phyloP scores from a whole-genome alignment of 139 green algal species.

The Tetradesmus obliquus region DNA sequence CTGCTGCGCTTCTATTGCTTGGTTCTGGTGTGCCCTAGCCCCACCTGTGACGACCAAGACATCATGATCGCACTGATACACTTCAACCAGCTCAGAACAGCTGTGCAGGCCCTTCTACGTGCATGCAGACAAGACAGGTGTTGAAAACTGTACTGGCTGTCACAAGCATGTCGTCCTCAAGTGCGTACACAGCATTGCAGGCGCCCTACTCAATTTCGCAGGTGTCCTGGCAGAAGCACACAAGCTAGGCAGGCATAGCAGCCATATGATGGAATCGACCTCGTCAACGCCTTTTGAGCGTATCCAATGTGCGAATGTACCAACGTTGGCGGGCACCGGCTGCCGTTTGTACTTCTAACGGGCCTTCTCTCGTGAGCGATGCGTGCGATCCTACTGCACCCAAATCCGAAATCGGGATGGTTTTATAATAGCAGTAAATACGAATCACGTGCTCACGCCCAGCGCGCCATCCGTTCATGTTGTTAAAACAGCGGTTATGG shows the following conservation, averaged over 20 bases:
- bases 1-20: background rate
- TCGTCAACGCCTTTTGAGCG: background rate
- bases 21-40: background rate
- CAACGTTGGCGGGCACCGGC: background rate
- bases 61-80: background rate
- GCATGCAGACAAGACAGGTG: background rate
- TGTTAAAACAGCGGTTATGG: background rate
- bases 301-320: background rate
- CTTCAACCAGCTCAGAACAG: background rate
- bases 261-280: background rate
- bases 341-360: background rate
- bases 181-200: too few relatives aligned
- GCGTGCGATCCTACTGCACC: too few relatives aligned
- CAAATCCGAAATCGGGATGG: too few relatives aligned
- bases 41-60: background rate
- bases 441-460: too few relatives aligned
- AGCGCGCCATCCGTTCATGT: background rate
- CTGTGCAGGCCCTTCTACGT: background rate
- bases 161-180: background rate
- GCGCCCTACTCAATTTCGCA: too few relatives aligned
- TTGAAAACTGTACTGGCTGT: background rate
- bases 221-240: too few relatives aligned
- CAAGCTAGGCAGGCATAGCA: too few relatives aligned
- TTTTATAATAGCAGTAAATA: too few relatives aligned
- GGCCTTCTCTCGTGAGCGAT: background rate